Evolutionary conservation across 116 monocot species (phyloP).

Genomic region (Papilionanthe hybrid): DNA sequence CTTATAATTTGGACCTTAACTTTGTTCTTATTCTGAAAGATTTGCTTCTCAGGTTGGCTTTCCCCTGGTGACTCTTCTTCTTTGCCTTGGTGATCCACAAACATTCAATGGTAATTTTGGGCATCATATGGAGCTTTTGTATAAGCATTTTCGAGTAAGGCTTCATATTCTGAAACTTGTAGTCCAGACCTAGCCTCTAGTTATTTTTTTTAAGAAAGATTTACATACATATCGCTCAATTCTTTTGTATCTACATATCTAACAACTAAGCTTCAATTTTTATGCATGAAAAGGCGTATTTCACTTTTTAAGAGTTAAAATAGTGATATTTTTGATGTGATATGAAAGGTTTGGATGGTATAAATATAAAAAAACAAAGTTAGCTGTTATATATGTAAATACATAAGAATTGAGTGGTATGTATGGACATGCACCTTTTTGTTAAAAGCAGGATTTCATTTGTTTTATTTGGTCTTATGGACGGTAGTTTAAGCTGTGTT

Average conservation of each 20-base stretch:
- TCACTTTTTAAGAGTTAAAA: no score
- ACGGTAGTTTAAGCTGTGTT: not conserved
- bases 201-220: not conserved
- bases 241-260: no score
- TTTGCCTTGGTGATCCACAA: constrained; percentile 95
- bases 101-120: constrained; percentile 76
- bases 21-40: not conserved
- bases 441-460: not conserved
- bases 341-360: no score
- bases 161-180: not conserved
- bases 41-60: constrained; percentile 71
- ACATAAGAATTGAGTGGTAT: no score
- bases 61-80: constrained; percentile 89
- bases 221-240: no score
- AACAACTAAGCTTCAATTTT: no score
- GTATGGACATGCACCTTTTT: not conserved
- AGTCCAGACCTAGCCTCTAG: not conserved
- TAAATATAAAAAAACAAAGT: no score
- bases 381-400: no score
- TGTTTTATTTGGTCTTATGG: constrained; percentile 6
- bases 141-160: constrained; percentile 88
- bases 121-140: constrained; percentile 81
- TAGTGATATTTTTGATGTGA: no score
- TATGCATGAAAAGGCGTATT: no score
- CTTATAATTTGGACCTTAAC: not conserved